Evolutionary conservation across 176 grass and related monocot genomes (phyloP), one percentile per base, ranked within the genome.

Genomic region (Coix lacrymajobi): DNA sequence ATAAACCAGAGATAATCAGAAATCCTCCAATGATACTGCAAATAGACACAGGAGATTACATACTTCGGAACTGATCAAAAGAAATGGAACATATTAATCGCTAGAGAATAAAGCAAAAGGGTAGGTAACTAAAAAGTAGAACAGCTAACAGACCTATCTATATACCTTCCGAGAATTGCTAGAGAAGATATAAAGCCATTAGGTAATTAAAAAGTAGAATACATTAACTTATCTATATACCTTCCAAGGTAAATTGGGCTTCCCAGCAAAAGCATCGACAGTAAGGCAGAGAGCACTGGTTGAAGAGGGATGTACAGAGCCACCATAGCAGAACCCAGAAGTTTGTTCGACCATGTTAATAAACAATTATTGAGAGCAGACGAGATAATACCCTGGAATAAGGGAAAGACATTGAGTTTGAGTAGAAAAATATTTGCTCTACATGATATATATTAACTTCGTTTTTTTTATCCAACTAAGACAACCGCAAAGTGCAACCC

Each of bases 271-370:
- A 94, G 60, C 48, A 72, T 86, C 19, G 92, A 91, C 78, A 98
- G 71, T 24, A 98, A 63, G 62, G 92, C 88, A 77, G 92, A 89
- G 2, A 91, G 71, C 52, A 90, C 77, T 81, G 95, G 95, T 69
- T 98, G 95, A 63, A 98, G 92, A 36, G 95, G 92, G 72, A 80
- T 89, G 69, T 98, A 93, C n/a, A 98, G 54, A 62, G 92, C 85
- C 52, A 98, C 92, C 75, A 95, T 85, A 70, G 90, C 82, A 85
- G 95, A 92, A 56, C 92, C 95, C 65, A 95, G 20, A 85, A 93
- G 89, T 85, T 98, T 93, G 83, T 95, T 98, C 75, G 90, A 91
- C 95, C 95, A 95, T 79, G 92, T 98, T 87, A 98, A 68, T 72
- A 95, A 41, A 77, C 82, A 74, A 73, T 76, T 86, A 83, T 95